Conservation (phyloP, 164 flowering plant genomes). For the Stephania japonica region DNA sequence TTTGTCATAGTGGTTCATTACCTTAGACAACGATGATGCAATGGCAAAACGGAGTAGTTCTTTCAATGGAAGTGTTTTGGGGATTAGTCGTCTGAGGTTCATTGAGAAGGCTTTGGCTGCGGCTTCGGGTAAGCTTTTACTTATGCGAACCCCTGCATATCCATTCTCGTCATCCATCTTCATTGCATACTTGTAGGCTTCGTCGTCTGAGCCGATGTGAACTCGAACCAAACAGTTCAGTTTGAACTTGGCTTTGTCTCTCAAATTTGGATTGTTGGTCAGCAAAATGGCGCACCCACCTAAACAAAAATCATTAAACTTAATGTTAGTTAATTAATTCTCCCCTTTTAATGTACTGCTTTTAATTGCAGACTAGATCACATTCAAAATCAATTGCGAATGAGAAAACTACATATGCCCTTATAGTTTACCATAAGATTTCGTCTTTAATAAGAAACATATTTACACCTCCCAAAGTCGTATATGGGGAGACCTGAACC, state of each 20-base stretch:
- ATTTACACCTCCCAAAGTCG: too few species aligned
- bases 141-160: slow-evolving; percentile 31
- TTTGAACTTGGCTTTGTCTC: slow-evolving; percentile 29
- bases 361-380: too few species aligned
- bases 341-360: too few species aligned
- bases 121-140: slow-evolving; percentile 46
- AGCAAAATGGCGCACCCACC: slow-evolving; percentile 58
- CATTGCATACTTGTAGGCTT: slow-evolving; percentile 44
- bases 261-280: slow-evolving; percentile 30
- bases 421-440: too few species aligned
- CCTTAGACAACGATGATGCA: slow-evolving; percentile 13
- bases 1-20: not conserved
- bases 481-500: too few species aligned
- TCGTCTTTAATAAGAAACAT: too few species aligned
- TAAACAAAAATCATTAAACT: slow-evolving; percentile 31
- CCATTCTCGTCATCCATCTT: slow-evolving; percentile 48
- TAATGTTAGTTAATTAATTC: too few species aligned
- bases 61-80: slow-evolving; percentile 47
- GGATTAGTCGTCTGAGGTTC: slow-evolving; percentile 42
- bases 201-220: slow-evolving; percentile 40
- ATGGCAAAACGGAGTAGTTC: slow-evolving; percentile 38
- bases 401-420: too few species aligned
- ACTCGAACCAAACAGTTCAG: slow-evolving; percentile 34
- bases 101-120: slow-evolving; percentile 52
- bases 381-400: too few species aligned